Evolutionary conservation across 192 early-diverging fungal species (phyloP).

Genomic region (Podochytrium sp.): DNA sequence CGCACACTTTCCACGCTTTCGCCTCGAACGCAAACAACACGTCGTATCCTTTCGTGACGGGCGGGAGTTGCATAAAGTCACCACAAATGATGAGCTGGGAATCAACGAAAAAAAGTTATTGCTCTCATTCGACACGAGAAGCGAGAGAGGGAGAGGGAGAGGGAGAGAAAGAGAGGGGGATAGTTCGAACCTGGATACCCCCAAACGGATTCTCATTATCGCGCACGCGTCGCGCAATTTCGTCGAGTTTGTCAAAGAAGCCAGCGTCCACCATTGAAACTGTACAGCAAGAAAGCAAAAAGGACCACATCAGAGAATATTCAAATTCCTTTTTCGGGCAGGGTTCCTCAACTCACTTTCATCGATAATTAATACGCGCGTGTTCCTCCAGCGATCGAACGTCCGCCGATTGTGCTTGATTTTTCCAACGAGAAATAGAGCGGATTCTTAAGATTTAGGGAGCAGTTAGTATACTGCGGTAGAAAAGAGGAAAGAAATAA

Average conservation of each 20-base stretch:
- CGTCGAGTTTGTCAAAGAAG: conserved; percentile 52
- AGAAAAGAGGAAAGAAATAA: background rate
- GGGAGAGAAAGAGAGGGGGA: background rate
- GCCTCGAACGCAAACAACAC: conserved; percentile 43
- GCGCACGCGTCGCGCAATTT: conserved; percentile 36
- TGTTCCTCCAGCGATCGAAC: conserved; percentile 34
- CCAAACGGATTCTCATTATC: conserved; percentile 47
- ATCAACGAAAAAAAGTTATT: too few species aligned
- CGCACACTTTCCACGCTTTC: conserved; percentile 33
- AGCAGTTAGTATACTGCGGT: background rate
- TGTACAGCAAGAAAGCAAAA: conserved; percentile 7
- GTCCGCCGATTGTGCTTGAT: conserved; percentile 16
- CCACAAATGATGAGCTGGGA: conserved; percentile 49
- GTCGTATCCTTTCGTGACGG: conserved; percentile 21
- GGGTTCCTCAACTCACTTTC: too few species aligned
- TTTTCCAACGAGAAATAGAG: background rate
- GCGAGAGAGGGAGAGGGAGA: too few species aligned
- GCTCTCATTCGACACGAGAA: too few species aligned
- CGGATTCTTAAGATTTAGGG: background rate
- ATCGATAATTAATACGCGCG: conserved; percentile 53
- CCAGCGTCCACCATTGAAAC: conserved; percentile 56
- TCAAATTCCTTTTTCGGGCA: too few species aligned
- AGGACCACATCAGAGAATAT: too few species aligned
- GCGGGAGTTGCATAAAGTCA: conserved; percentile 60
- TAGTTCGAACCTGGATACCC: conserved; percentile 45